These are phyloP conservation scores for Avena insularis DNA, from an alignment of 176 grass and related monocot genomes.

Conservation along the genomic window DNA sequence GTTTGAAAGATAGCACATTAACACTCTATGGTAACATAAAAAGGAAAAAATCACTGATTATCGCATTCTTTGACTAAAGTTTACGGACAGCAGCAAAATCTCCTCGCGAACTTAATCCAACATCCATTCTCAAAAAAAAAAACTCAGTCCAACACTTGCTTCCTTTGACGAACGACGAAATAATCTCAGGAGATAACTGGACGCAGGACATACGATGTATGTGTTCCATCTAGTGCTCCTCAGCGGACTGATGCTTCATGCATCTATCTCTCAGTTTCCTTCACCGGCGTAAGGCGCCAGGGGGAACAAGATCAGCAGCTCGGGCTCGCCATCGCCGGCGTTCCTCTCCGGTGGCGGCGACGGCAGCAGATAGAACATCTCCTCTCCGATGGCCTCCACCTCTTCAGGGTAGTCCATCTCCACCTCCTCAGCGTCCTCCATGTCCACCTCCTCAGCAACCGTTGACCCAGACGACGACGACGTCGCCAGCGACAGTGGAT, in stretches of 20 bases:
- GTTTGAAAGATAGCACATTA: no score
- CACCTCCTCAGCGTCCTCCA: background rate
- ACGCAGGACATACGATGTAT: background rate
- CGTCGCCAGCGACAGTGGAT: background rate
- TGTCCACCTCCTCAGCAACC: no score
- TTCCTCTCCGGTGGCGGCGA: background rate
- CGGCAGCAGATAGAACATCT: slow-evolving; percentile 41
- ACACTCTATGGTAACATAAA: no score
- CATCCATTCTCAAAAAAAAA: background rate
- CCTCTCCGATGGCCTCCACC: slow-evolving; percentile 48
- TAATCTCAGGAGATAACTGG: background rate
- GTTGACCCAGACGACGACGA: no score
- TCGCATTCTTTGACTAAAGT: background rate
- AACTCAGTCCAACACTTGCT: no score
- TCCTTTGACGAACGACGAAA: background rate
- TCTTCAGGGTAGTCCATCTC: slow-evolving; percentile 17
- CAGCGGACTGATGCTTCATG: background rate
- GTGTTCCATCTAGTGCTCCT: no score
- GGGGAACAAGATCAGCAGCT: slow-evolving; percentile 36
- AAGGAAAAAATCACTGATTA: background rate
- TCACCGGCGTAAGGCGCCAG: background rate
- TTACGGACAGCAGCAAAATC: background rate
- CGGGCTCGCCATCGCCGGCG: background rate
- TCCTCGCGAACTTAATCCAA: background rate
- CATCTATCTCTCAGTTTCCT: no score